Evolutionary conservation across 192 early-diverging fungal species (phyloP).

Genomic region (Mortierella hygrophila): DNA sequence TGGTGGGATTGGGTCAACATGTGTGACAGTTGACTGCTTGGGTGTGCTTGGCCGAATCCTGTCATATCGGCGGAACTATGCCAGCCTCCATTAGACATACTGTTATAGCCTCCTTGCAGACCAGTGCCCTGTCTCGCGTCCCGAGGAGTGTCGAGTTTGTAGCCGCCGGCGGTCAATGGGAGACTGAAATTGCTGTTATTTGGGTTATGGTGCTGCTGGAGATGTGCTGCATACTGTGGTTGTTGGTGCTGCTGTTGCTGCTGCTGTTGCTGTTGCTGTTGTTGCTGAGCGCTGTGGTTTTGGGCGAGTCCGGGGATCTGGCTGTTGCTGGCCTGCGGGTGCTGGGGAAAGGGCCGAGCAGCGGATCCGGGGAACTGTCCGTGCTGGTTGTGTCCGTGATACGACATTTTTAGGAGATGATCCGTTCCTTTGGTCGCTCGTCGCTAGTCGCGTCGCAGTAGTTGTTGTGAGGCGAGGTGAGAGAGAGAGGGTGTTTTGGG

Average conservation of each 20-base stretch:
- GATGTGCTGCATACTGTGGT: slow-evolving; percentile 39
- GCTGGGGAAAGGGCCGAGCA: slow-evolving; percentile 35
- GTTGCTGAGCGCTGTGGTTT: slow-evolving; percentile 16
- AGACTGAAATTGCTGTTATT: slow-evolving; percentile 35
- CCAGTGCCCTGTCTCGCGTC: slow-evolving; percentile 36
- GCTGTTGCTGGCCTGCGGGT: slow-evolving; percentile 36
- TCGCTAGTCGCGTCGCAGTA: not conserved
- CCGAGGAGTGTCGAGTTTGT: slow-evolving; percentile 39
- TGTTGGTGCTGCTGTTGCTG: slow-evolving; percentile 34
- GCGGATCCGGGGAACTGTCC: slow-evolving; percentile 42
- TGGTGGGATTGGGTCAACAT: slow-evolving; percentile 37
- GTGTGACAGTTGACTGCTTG: slow-evolving; percentile 39
- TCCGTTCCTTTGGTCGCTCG: not conserved
- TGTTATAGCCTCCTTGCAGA: slow-evolving; percentile 29
- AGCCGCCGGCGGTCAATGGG: slow-evolving; percentile 24
- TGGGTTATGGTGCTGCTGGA: slow-evolving; percentile 34
- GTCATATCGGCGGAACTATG: slow-evolving; percentile 30
- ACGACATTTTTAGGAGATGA: slow-evolving; percentile 23
- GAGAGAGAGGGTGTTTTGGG: not conserved
- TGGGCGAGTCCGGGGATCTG: slow-evolving; percentile 41
- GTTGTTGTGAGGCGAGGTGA: not conserved
- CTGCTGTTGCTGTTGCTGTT: not conserved
- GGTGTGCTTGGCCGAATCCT: slow-evolving; percentile 43
- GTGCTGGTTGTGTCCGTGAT: slow-evolving; percentile 47
- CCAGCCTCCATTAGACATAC: slow-evolving; percentile 40